Evolutionary conservation across 306 rosid genomes (phyloP).

Genomic region (Delonix regia): DNA sequence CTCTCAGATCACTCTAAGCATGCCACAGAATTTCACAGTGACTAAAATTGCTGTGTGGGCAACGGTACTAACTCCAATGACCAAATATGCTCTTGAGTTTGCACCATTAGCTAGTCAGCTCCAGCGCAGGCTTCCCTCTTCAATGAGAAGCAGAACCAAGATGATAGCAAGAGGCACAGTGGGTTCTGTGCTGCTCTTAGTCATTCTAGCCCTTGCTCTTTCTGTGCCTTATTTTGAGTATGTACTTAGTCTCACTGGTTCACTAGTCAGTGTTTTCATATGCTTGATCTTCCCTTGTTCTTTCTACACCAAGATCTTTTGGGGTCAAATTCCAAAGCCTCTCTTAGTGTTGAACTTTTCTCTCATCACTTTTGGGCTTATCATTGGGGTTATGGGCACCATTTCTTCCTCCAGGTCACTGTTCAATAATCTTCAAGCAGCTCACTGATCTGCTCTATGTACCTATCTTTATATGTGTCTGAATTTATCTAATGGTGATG

Average conservation of each 20-base stretch:
- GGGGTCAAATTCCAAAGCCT: constrained; percentile 56
- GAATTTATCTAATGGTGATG: background rate
- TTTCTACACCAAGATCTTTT: constrained; percentile 64
- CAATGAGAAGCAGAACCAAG: constrained; percentile 49
- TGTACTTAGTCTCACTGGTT: constrained; percentile 80
- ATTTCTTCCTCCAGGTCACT: constrained; percentile 59
- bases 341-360: constrained; percentile 43
- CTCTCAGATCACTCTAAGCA: constrained; percentile 78
- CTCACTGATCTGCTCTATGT: constrained; percentile 21
- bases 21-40: constrained; percentile 51
- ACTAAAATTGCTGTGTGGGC: constrained; percentile 82
- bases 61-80: constrained; percentile 75
- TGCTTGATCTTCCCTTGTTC: constrained; percentile 61
- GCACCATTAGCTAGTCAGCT: constrained; percentile 75
- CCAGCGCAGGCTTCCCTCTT: constrained; percentile 55
- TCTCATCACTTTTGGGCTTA: constrained; percentile 48
- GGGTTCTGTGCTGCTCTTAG: constrained; percentile 56
- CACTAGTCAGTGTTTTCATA: constrained; percentile 53
- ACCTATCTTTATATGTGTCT: too few species aligned
- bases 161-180: constrained; percentile 47
- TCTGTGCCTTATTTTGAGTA: constrained; percentile 68
- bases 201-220: constrained; percentile 61
- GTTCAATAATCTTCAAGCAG: constrained; percentile 30
- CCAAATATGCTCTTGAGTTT: constrained; percentile 81
- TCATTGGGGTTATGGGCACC: constrained; percentile 65